Evolutionary conservation across 2,329 filamentous ascomycete species (phyloP).

Genomic region (Eutypa lata): DNA sequence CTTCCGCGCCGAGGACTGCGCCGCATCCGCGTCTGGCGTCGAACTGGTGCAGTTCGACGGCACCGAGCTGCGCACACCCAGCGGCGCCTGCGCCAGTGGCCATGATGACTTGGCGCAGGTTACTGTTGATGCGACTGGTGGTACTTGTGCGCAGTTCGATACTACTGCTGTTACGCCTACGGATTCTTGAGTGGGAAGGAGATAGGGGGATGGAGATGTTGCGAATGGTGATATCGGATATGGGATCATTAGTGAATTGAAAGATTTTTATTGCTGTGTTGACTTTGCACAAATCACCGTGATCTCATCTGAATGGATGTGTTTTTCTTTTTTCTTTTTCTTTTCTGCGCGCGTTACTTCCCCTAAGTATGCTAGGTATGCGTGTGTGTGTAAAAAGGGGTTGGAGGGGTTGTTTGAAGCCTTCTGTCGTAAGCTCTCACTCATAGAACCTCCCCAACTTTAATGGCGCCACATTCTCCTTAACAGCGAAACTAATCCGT

Average conservation of each 20-base stretch:
- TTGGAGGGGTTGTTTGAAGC: no score
- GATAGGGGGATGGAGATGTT: background rate
- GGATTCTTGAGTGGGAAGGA: background rate
- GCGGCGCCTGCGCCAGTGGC: constrained; percentile 32
- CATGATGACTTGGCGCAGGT: constrained; percentile 31
- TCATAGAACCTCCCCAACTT: no score
- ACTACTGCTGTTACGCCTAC: constrained; percentile 23
- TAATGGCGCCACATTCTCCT: no score
- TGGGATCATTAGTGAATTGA: background rate
- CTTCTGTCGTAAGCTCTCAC: no score
- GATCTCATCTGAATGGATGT: background rate
- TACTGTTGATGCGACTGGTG: constrained; percentile 24
- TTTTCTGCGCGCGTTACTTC: no score
- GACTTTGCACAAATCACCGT: background rate
- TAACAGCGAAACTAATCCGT: no score
- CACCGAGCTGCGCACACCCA: constrained; percentile 22
- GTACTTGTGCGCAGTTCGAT: constrained; percentile 29
- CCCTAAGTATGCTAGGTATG: no score
- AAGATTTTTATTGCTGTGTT: background rate
- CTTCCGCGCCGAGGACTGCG: constrained; percentile 35
- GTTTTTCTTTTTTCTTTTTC: no score
- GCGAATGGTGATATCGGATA: background rate
- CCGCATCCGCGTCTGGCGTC: constrained; percentile 8
- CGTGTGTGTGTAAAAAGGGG: no score
- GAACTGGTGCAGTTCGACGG: constrained; percentile 26